A percentile compares a stretch with the other conserved stretches of the same genome.
Evolutionary conservation across 306 rosid species (phyloP).

Genomic region (Sphenostylis stenocarpa): DNA sequence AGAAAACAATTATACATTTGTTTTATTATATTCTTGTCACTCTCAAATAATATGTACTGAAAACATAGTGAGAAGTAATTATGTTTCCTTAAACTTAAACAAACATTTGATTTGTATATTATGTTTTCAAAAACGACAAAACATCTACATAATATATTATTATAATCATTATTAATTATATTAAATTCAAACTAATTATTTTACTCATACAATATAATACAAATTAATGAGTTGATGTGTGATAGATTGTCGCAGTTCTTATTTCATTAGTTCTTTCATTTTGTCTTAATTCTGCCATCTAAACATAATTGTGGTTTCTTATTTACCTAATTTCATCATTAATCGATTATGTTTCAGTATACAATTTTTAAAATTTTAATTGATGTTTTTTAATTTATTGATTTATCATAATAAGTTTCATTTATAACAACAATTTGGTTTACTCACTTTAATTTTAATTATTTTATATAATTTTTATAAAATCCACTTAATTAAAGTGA

Average conservation of each 20-base stretch:
- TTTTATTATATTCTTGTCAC: not conserved
- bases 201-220: not conserved
- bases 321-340: not conserved
- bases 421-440: not conserved
- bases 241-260: not conserved
- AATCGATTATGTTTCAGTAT: not conserved
- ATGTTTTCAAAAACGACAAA: not conserved
- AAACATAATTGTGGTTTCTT: not conserved
- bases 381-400: not conserved
- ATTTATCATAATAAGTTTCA: not conserved
- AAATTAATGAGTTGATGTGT: not conserved
- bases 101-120: not conserved
- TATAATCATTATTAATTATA: not conserved
- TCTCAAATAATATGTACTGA: not conserved
- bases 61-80: not conserved
- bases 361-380: too few species aligned
- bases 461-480: too few species aligned
- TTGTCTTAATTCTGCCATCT: not conserved
- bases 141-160: not conserved
- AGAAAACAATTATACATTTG: not conserved
- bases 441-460: not conserved
- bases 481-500: too few species aligned
- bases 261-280: too few species aligned
- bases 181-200: not conserved
- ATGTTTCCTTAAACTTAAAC: not conserved